Conservation (phyloP, 768 basidiomycete species). For the Rubroboletus pulcherrimus region DNA sequence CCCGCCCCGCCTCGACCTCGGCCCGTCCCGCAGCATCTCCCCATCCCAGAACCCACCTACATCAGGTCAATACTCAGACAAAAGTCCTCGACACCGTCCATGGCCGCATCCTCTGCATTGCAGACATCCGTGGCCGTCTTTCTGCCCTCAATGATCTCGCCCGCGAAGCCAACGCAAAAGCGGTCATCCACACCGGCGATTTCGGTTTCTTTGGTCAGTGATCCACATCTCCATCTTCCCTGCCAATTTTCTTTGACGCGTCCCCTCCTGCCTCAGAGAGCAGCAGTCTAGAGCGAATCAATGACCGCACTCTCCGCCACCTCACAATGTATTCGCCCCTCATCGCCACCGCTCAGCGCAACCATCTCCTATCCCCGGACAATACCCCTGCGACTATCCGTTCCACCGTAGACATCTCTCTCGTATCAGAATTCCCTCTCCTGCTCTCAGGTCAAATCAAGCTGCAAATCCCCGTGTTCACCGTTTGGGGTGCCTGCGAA, state of each 20-base stretch:
- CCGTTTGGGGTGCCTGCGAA: constrained; percentile 97
- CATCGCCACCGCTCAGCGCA: constrained; percentile 77
- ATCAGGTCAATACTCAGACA: constrained; percentile 69
- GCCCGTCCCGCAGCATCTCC: constrained; percentile 58
- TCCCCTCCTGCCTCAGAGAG: constrained; percentile 47
- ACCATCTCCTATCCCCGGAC: constrained; percentile 70
- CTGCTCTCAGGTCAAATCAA: constrained; percentile 88
- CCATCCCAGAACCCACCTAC: constrained; percentile 41
- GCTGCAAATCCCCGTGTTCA: constrained; percentile 89
- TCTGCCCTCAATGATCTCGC: constrained; percentile 90
- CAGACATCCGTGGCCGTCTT: constrained; percentile 87
- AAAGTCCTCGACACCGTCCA: constrained; percentile 74
- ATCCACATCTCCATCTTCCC: constrained; percentile 2
- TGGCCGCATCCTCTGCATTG: constrained; percentile 89
- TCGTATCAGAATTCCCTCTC: constrained; percentile 91
- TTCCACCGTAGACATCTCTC: constrained; percentile 65
- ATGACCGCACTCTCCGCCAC: constrained; percentile 94
- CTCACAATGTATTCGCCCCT: constrained; percentile 95
- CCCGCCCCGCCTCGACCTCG: constrained; percentile 59
- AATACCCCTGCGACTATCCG: constrained; percentile 68
- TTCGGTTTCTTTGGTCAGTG: constrained; percentile 93
- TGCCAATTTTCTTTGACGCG: constrained; percentile 13
- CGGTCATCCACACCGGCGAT: constrained; percentile 96
- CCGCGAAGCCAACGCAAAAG: constrained; percentile 81
- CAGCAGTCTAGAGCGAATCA: constrained; percentile 81